These are phyloP conservation scores for Pichia sp. DNA, from an alignment of 1,139 yeast species.

Conservation along the genomic window DNA sequence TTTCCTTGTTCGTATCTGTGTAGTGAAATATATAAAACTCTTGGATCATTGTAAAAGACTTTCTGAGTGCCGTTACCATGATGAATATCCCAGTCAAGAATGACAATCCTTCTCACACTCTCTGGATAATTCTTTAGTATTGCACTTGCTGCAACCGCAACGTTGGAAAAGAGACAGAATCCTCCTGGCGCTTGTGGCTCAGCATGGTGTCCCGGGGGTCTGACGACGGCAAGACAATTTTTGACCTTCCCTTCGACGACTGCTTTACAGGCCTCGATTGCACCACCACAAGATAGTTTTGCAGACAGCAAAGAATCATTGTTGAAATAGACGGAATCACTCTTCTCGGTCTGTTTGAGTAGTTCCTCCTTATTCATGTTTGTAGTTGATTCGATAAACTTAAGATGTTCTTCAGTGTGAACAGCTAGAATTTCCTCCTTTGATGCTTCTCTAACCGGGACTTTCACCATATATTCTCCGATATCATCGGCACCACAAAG, in stretches of 20 bases:
- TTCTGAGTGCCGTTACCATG: slow-evolving; percentile 98
- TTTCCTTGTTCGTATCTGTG: slow-evolving; percentile 91
- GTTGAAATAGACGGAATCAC: slow-evolving; percentile 93
- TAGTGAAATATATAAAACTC: slow-evolving; percentile 83
- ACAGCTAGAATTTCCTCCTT: slow-evolving; percentile 81
- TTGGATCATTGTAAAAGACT: slow-evolving; percentile 80
- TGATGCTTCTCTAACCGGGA: slow-evolving; percentile 86
- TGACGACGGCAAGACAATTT: slow-evolving; percentile 87
- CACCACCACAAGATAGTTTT: slow-evolving; percentile 90
- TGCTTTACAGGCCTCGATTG: slow-evolving; percentile 93
- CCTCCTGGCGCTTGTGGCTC: slow-evolving; percentile 98
- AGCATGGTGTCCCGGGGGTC: slow-evolving; percentile 99
- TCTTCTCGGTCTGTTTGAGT: slow-evolving; percentile 77
- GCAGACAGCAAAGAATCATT: slow-evolving; percentile 88
- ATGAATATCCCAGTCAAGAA: slow-evolving; percentile 96
- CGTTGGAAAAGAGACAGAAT: slow-evolving; percentile 91
- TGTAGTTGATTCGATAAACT: slow-evolving; percentile 68
- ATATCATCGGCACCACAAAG: slow-evolving; percentile 74
- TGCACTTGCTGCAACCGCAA: slow-evolving; percentile 92
- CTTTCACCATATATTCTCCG: slow-evolving; percentile 83
- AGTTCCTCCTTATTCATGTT: slow-evolving; percentile 73
- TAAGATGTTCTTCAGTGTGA: slow-evolving; percentile 75
- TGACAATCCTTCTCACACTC: slow-evolving; percentile 72
- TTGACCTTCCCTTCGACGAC: slow-evolving; percentile 90
- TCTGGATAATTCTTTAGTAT: slow-evolving; percentile 82